Percentiles rank a stretch among this genome's conserved stretches.
These are phyloP conservation scores for Curvularia verruculosa DNA, from an alignment of 2,329 filamentous ascomycete genomes.

Conservation along the genomic window DNA sequence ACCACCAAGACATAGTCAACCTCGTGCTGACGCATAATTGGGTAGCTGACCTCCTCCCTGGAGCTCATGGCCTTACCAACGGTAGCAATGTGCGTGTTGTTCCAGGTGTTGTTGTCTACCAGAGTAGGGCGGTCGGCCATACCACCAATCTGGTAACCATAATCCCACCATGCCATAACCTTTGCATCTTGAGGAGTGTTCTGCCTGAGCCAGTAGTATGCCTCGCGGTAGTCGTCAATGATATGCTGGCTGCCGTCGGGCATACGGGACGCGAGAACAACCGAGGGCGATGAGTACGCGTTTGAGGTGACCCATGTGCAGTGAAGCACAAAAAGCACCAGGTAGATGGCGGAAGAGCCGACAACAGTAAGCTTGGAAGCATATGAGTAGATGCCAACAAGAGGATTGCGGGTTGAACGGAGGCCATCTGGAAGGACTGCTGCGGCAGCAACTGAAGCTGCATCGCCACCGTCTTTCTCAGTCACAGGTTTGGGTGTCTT, in stretches of 20 bases:
- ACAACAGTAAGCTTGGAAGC: slow-evolving; percentile 82
- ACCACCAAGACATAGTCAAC: slow-evolving; percentile 99
- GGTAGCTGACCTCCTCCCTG: slow-evolving; percentile 95
- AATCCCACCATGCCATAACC: slow-evolving; percentile 99
- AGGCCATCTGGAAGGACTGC: slow-evolving; percentile 61
- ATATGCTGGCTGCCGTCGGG: slow-evolving; percentile 97
- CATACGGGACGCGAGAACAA: slow-evolving; percentile 89
- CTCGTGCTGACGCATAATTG: slow-evolving; percentile 97
- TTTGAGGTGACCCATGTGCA: slow-evolving; percentile 99
- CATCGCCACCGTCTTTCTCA: slow-evolving; percentile 45
- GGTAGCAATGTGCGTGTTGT: slow-evolving; percentile 99
- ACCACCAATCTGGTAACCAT: slow-evolving; percentile 98
- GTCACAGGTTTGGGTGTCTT: slow-evolving; percentile 63
- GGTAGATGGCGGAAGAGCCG: slow-evolving; percentile 74
- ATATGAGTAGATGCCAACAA: slow-evolving; percentile 82
- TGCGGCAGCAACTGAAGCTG: slow-evolving; percentile 57
- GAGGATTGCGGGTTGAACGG: slow-evolving; percentile 71
- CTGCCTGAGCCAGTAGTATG: slow-evolving; percentile 98
- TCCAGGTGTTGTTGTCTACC: slow-evolving; percentile 99
- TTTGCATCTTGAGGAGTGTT: slow-evolving; percentile 95
- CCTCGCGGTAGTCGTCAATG: slow-evolving; percentile 98
- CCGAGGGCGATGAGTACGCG: slow-evolving; percentile 96
- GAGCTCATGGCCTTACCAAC: slow-evolving; percentile 99
- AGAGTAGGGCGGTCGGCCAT: slow-evolving; percentile 98
- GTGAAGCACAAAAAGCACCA: slow-evolving; percentile 92